Percentiles rank a stretch among this genome's conserved stretches.
Conservation (phyloP, 257 asterid species). For the Penstemon eatonii region DNA sequence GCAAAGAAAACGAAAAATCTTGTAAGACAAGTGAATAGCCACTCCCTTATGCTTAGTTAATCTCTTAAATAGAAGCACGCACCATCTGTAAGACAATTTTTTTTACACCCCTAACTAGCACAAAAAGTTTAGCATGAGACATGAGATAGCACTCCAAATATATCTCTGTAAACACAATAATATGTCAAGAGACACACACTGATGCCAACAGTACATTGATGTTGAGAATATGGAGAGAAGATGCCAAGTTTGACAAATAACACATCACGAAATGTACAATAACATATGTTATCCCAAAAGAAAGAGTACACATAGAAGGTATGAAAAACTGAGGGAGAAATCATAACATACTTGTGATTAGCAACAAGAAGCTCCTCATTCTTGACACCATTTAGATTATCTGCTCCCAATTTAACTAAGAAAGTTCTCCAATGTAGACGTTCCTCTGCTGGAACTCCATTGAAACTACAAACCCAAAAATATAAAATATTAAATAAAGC, state of each 20-base stretch:
- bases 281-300: neutral
- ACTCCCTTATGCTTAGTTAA: neutral
- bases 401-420: slow-evolving; percentile 88
- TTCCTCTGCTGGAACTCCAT: slow-evolving; percentile 97
- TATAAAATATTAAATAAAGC: neutral
- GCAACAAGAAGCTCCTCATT: slow-evolving; percentile 97
- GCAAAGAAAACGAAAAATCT: too few species aligned
- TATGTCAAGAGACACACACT: neutral
- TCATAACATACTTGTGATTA: slow-evolving; percentile 48
- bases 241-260: slow-evolving; percentile 1
- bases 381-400: slow-evolving; percentile 84
- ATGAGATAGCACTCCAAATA: neutral
- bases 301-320: neutral
- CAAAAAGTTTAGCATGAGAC: neutral
- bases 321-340: neutral
- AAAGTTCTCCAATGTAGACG: slow-evolving; percentile 95
- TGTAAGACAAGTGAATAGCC: too few species aligned
- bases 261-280: slow-evolving; percentile 13
- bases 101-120: slow-evolving; percentile 35
- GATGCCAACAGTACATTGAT: neutral
- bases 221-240: neutral
- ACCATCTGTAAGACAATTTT: neutral
- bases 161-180: neutral
- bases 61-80: neutral
- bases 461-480: slow-evolving; percentile 48